Evolutionary conservation across 1,139 yeast genomes (phyloP).

Genomic region (Blastobotrys arbuscula): DNA sequence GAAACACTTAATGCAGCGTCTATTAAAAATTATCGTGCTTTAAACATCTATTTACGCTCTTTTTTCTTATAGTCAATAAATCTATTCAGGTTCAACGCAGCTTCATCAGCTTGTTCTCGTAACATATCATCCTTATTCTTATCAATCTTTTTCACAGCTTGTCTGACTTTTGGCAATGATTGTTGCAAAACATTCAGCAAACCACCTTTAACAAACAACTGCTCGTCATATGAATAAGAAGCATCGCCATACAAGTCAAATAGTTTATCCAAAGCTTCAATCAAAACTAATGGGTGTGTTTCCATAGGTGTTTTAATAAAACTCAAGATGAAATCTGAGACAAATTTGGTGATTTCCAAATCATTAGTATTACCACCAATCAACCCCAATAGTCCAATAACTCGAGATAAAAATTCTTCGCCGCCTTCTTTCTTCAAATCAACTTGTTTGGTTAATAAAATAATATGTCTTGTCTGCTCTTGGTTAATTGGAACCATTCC

Average conservation of each 20-base stretch:
- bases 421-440: constrained; percentile 17
- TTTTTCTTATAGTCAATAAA: constrained; percentile 68
- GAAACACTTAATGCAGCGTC: too few species aligned
- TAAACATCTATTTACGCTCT: constrained; percentile 33
- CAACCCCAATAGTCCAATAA: constrained; percentile 49
- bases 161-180: constrained; percentile 46
- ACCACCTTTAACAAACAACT: constrained; percentile 57
- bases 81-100: constrained; percentile 58
- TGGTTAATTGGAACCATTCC: constrained; percentile 29
- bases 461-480: constrained; percentile 15
- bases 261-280: constrained; percentile 58
- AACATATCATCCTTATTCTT: constrained; percentile 54
- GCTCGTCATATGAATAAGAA: constrained; percentile 57
- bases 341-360: constrained; percentile 39
- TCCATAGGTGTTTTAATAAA: constrained; percentile 33
- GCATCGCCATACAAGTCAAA: constrained; percentile 82
- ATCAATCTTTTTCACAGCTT: constrained; percentile 59
- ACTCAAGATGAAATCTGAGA: constrained; percentile 23
- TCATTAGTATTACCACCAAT: constrained; percentile 45
- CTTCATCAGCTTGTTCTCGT: constrained; percentile 64
- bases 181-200: constrained; percentile 42
- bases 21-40: too few species aligned
- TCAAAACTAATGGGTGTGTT: constrained; percentile 38
- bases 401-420: constrained; percentile 25
- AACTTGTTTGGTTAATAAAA: constrained; percentile 12